Conservation (phyloP, 305 asterid genomes). For the Fraxinus dipetala region DNA sequence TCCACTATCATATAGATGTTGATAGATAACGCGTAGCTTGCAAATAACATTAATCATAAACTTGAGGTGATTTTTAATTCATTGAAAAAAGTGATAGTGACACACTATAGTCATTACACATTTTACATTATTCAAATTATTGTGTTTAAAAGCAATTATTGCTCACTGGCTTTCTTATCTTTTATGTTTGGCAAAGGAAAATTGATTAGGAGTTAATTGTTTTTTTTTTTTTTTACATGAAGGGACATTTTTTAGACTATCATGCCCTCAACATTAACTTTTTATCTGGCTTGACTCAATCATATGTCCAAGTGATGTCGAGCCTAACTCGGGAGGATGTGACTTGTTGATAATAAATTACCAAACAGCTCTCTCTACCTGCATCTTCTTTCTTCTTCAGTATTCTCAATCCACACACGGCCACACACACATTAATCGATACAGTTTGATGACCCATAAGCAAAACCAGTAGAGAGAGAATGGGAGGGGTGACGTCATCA, state of each 20-base stretch:
- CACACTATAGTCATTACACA: not conserved
- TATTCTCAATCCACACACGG: not conserved
- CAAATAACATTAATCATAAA: not conserved
- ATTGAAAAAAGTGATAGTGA: not conserved
- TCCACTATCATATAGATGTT: not conserved
- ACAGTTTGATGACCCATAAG: not conserved
- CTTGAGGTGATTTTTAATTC: not conserved
- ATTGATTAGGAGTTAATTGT: not conserved
- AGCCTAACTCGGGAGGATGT: not conserved
- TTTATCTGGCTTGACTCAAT: not conserved
- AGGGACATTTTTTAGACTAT: not conserved
- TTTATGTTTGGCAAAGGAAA: not conserved
- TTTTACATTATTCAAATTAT: not conserved
- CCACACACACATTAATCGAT: not conserved
- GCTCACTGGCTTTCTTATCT: not conserved
- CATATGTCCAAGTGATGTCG: not conserved
- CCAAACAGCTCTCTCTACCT: not conserved
- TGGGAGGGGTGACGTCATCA: slow-evolving; percentile 38
- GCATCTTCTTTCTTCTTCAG: not conserved
- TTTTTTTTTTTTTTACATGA: not conserved
- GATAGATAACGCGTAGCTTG: not conserved
- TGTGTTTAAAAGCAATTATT: not conserved
- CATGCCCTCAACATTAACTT: not conserved
- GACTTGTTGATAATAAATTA: not conserved
- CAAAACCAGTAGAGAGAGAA: not conserved